These are phyloP conservation scores for Populus tomentosa DNA, from an alignment of 441 rosid genomes.

Conservation along the genomic window DNA sequence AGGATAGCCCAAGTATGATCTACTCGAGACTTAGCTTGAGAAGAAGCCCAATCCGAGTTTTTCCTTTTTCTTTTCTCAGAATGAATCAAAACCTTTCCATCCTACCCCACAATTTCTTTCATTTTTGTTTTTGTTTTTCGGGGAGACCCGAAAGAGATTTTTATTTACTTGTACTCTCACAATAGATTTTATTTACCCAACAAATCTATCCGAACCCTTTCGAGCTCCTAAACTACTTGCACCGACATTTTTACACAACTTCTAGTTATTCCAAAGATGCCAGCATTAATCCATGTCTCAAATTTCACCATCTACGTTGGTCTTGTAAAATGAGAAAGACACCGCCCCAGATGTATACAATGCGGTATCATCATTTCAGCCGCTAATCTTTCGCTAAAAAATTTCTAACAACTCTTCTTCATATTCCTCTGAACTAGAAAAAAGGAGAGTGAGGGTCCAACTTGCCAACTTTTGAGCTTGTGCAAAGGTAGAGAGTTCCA, in stretches of 20 bases:
- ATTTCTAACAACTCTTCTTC: neutral
- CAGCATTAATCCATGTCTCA: neutral
- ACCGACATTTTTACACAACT: neutral
- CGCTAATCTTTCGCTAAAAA: neutral
- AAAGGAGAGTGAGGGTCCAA: slow-evolving; percentile 24
- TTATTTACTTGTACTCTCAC: no score
- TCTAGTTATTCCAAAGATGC: neutral
- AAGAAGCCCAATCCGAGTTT: neutral
- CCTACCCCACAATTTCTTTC: no score
- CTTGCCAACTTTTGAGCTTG: slow-evolving; percentile 18
- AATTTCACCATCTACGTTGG: no score
- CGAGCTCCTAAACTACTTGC: no score
- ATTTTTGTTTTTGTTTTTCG: neutral
- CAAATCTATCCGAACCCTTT: no score
- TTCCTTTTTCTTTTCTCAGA: neutral
- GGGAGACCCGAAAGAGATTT: neutral
- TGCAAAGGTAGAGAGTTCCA: slow-evolving; percentile 15
- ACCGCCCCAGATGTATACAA: no score
- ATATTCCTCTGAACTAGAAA: slow-evolving; percentile 14
- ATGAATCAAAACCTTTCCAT: neutral
- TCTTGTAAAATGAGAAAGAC: no score
- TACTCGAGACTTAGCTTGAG: neutral
- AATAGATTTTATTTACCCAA: no score
- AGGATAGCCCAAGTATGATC: neutral
- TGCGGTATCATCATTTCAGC: slow-evolving; percentile 27